Evolutionary conservation across 148 eudicot species (phyloP), one percentile per base, ranked within the genome.

Genomic region (Diospyros kaki): DNA sequence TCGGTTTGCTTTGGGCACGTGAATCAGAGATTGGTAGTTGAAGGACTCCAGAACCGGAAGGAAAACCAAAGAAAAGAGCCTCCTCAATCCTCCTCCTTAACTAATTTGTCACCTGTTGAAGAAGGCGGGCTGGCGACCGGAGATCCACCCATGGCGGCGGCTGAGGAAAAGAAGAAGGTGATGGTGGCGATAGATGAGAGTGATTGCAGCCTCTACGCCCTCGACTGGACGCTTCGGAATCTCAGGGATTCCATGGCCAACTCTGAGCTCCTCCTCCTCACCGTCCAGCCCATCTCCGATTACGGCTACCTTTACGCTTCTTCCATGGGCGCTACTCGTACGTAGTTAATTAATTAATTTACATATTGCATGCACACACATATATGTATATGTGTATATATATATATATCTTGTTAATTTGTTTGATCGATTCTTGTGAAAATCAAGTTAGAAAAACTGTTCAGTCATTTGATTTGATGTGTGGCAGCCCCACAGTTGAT

Each of bases 161-260:
- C 43, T 51, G 71, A 65, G 66, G 79, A 75, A 77, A 85, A 76
- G 64, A 85, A 79, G 79, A 83, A 75, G 76, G 79, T 89, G 58
- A 84, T 89, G 86, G 79, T 89, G 43, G 93, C 89, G 6, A 77
- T 89, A 2, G 91, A 89, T 72, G 86, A 84, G 46, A 89, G 91
- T 42, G 91, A 86, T 38, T 73, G 69, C 67, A 89, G 91, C 50
- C 77, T 56, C 56, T 75, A 77, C 41, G 89, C 91, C 4, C 78
- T 89, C 2, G 71, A 81, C 15, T 89, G 93, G 93, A 78, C 89
- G 8, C 87, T 90, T 2, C 44, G 83, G 17, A 89, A 82, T 51
- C 85, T 87, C 12, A 39, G 53, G 4, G 69, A 77, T 14, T 59
- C 86, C 18, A 48, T 75, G 2, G 56, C 55, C 59, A 73, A 81